Evolutionary conservation across 139 green algal species (phyloP), one percentile per base, ranked within the genome.

Genomic region (Chlamydomonas schloesseri): DNA sequence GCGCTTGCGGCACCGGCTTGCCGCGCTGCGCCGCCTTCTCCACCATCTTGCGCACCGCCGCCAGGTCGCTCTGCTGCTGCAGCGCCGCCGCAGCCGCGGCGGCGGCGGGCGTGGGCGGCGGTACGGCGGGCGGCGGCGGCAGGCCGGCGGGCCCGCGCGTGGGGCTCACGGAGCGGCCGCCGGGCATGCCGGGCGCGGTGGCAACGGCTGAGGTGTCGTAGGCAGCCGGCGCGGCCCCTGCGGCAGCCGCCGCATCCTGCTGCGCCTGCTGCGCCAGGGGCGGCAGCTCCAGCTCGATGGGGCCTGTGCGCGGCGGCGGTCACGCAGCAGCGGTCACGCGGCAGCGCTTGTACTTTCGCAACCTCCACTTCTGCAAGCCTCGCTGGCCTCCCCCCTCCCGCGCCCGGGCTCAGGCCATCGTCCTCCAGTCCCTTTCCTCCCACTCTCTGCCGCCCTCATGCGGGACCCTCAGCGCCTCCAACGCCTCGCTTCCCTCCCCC

Each of bases 1-100:
- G 29, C 4, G 78, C 78, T 29, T 28, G 58, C 13, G 60, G 29
- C 28, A 57, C 4, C 46, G 42, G 18, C 37, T 74, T 84, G 64
- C 18, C 78, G 6, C 78, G 60, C 64, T 84, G 78, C 42, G 78
- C 78, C 29, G 78, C 78, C 78, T 84, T 84, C 78, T 84, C 78
- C 37, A 84, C 78, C 42, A 74, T 64, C 64, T 55, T 60, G 1
- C 78, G 64, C n/a, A 84, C 46, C 0, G 64, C 78, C 20, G 78
- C 78, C 28, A 84, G 65, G 64, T 84, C 78, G 15, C 0, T 46
- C 37, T 84, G 78, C 68, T 73, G 68, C 68, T 73, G 68, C 64
- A 67, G 64, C n/a, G 53, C 28, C 37, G 78, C 42, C 4, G 46
- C 64, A 0, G 64, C n/a, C 23, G 64, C 42, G 17, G 78, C 64